Base-by-base conservation (phyloP, 2,329 filamentous ascomycete species). In the Penicillium sp. region DNA sequence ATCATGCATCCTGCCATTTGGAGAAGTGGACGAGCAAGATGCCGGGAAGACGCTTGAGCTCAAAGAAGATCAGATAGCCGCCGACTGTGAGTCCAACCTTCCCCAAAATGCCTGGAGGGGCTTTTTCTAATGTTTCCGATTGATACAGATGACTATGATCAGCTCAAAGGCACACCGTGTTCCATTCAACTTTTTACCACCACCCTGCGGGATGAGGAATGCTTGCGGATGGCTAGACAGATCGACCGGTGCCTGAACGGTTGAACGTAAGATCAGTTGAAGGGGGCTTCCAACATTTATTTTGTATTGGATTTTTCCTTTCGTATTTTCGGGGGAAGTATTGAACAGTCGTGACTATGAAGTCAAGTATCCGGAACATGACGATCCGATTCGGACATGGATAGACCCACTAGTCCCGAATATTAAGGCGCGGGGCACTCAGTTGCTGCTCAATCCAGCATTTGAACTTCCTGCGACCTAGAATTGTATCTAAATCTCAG, bases 1-100 rank as follows among this genome's bases (percentile, higher is more conserved):
- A 4, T 74, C 79, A 1, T 80, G 76, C 4, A 75, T 81, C 2
- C 69, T 84, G 49, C 79, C 79, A 0, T 79, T 75, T 51, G 63
- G 63, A 16, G 45, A 60, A 26, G 62, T 65, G 7, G 48, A 48
- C 9, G 57, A 54, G 24, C 14, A 43, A 7, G 63, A 66, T 57
- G 56, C 58, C 5, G 21, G 49, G 4, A 33, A 59, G 21, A 47
- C 45, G 5, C 61, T 61, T 29, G 48, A 52, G 31, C 31, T 64
- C 2, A 52, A 57, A 11, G 47, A 60, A 11, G 42, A 44, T n/a
- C 63, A 66, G 31, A 19, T 60, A 37, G 64, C 54, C 14, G 47
- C 63, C 13, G 49, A 58, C 27, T 70, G 68, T 69, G 47, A 63
- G 67, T 65, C 33, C 21, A n/a, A 31, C 37, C 5, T 13, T 29